Conservation (phyloP, 1,139 yeast species). For the Pichia sp. region DNA sequence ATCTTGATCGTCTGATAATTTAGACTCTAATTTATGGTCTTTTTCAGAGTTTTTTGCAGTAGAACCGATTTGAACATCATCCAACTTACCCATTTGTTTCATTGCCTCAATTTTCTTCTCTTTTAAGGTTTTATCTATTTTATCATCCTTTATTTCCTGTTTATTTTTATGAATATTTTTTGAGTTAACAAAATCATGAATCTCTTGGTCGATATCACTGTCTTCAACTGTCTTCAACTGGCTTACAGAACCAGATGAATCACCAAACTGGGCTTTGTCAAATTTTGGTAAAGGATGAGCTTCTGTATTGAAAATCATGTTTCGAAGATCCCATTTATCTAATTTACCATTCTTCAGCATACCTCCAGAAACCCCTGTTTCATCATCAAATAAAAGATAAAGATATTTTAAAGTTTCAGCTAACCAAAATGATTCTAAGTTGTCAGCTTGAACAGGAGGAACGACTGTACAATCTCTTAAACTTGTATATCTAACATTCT, state of each 20-base stretch:
- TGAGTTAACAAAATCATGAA: not conserved
- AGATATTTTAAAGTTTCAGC: constrained; percentile 90
- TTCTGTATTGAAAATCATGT: constrained; percentile 79
- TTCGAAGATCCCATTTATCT: constrained; percentile 37
- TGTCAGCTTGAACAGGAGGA: constrained; percentile 53
- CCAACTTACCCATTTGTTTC: constrained; percentile 4
- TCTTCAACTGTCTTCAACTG: not conserved
- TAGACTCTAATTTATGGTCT: not conserved
- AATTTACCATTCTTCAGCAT: constrained; percentile 22
- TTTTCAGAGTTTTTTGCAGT: not conserved
- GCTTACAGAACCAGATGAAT: constrained; percentile 24
- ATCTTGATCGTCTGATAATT: not conserved
- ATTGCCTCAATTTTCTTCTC: constrained; percentile 7
- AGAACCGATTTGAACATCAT: constrained; percentile 2
- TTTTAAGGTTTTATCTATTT: constrained; percentile 1
- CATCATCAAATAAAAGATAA: constrained; percentile 72
- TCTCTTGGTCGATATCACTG: not conserved
- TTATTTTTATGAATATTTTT: not conserved
- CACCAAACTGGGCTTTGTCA: constrained; percentile 47
- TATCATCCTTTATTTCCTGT: not conserved
- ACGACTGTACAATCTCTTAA: constrained; percentile 57
- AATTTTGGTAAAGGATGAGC: constrained; percentile 88
- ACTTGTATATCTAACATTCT: constrained; percentile 52
- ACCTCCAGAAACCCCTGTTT: constrained; percentile 29
- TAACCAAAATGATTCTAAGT: constrained; percentile 90